These are phyloP conservation scores for Dendrobium nobile DNA, from an alignment of 106 monocot genomes.

Conservation along the genomic window DNA sequence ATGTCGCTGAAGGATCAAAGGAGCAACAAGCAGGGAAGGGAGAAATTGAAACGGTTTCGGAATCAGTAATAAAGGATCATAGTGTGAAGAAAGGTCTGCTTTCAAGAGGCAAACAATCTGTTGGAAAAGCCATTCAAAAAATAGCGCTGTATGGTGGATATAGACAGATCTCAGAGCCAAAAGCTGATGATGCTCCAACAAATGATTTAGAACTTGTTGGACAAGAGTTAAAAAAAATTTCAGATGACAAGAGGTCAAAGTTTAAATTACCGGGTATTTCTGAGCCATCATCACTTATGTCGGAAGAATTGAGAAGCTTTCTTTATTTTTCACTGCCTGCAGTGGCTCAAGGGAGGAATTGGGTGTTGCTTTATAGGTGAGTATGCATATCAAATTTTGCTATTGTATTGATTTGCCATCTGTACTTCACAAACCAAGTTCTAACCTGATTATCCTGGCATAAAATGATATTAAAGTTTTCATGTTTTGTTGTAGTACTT, in stretches of 20 bases:
- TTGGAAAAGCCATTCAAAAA: slow-evolving; percentile 63
- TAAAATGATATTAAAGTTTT: background rate
- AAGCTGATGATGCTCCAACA: slow-evolving; percentile 19
- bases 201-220: slow-evolving; percentile 23
- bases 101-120: slow-evolving; percentile 64
- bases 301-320: slow-evolving; percentile 50
- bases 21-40: slow-evolving; percentile 24
- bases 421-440: background rate
- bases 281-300: slow-evolving; percentile 79
- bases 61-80: slow-evolving; percentile 38
- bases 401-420: background rate
- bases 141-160: slow-evolving; percentile 53
- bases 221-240: slow-evolving; percentile 20
- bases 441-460: slow-evolving; percentile 3
- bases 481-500: slow-evolving; percentile 53
- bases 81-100: slow-evolving; percentile 54
- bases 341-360: slow-evolving; percentile 70
- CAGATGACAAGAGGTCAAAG: slow-evolving; percentile 18
- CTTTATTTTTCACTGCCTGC: slow-evolving; percentile 74
- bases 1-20: slow-evolving; percentile 29
- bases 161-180: slow-evolving; percentile 48
- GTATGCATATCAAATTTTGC: slow-evolving; percentile 4
- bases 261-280: slow-evolving; percentile 63
- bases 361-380: slow-evolving; percentile 93
- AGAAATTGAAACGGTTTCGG: slow-evolving; percentile 24